Evolutionary conservation across 495 filamentous ascomycete genomes (phyloP), one percentile per base, ranked within the genome.

Genomic region (Hyaloscypha variabilis): DNA sequence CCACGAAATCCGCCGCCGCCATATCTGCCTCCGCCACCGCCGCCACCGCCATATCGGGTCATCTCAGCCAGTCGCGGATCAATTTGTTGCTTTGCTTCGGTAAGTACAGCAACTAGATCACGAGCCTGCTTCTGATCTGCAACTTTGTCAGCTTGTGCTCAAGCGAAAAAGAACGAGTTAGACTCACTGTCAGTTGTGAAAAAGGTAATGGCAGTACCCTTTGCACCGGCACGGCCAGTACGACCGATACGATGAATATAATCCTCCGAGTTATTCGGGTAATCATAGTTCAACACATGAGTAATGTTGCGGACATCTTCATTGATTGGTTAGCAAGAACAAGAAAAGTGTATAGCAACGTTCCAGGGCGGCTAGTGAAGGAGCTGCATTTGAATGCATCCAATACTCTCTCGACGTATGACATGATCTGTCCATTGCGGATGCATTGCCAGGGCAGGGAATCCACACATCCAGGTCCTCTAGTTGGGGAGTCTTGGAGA

Each of bases 271-370:
- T 99, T 99, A 85, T 98, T 97, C 76, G 95, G 95, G 78, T 97
- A 97, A 80, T 99, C 95, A 91, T 97, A 98, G 89, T 99, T 99
- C 81, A 99, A 85, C 82, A 99, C 95, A 83, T 99, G 95, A 79
- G 94, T 97, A 81, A 99, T 99, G 85, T 99, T 94, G 79, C 93
- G 93, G 85, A 99, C 95, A 89, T 99, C 95, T 99, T 97, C 53
- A 88, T 76, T 72, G 78, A 77, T 85, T 57, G 81, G 92, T 97
- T 97, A 98, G 94, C 92, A 86, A 82, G 71, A 72, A 74, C 77
- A 80, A 77, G 68, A 72, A 76, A 74, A 70, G 68, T 75, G 77
- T 75, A 78, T 79, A 82, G 81, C 83, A 83, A 83, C 76, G 77
- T 79, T 81, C 83, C 84, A 83, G 78, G 79, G 73, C 77, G 79